phyloP scores from a whole-genome alignment of 2,329 filamentous ascomycete genomes.

The Aspergillus novofumigatus region DNA sequence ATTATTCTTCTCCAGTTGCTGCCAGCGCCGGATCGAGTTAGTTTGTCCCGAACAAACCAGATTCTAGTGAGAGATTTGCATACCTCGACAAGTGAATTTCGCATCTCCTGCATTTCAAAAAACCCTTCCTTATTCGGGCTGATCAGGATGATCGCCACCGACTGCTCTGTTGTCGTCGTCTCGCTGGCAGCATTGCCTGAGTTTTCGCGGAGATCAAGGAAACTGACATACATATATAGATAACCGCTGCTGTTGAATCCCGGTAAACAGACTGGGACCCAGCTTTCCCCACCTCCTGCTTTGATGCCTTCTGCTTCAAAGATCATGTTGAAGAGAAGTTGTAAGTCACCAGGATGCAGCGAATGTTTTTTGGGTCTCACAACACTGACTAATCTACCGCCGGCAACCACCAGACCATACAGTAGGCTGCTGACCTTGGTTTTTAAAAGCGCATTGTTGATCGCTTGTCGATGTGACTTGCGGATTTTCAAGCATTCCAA shows the following conservation, averaged over 20 bases:
- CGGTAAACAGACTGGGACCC: constrained; percentile 92
- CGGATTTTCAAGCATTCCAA: constrained; percentile 90
- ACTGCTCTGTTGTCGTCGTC: constrained; percentile 55
- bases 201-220: constrained; percentile 64
- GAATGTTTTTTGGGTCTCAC: constrained; percentile 92
- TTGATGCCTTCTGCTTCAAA: constrained; percentile 93
- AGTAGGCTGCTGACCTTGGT: constrained; percentile 72
- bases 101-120: constrained; percentile 75
- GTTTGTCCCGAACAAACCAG: not conserved
- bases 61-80: constrained; percentile 10
- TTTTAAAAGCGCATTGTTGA: constrained; percentile 84
- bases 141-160: constrained; percentile 86
- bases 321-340: constrained; percentile 98
- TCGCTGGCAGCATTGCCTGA: constrained; percentile 40
- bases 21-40: constrained; percentile 3
- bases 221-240: constrained; percentile 98
- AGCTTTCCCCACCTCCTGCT: constrained; percentile 90
- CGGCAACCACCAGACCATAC: constrained; percentile 90
- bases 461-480: constrained; percentile 77
- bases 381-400: constrained; percentile 88
- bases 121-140: constrained; percentile 92
- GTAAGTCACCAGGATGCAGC: constrained; percentile 88
- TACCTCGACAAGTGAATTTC: constrained; percentile 56
- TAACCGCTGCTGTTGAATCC: constrained; percentile 97
- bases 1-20: constrained; percentile 71